A percentile compares a stretch with the other conserved stretches of the same genome.
Conservation (phyloP, 495 filamentous ascomycete genomes). For the Hypoxylon lienhwacheense region DNA sequence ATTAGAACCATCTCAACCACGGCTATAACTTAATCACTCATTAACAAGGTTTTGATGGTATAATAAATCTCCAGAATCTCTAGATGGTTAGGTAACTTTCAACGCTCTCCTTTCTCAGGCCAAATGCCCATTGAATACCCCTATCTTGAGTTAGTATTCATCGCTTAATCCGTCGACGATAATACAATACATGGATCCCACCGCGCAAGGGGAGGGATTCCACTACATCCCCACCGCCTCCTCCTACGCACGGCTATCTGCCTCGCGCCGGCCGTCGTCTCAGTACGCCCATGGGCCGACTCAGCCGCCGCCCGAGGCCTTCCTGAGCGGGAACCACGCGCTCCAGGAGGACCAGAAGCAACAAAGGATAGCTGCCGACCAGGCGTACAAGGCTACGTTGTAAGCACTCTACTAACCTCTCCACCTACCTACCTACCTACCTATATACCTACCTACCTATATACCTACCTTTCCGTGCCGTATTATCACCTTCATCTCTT, state of each 20-base stretch:
- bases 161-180: background rate
- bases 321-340: background rate
- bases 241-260: background rate
- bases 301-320: background rate
- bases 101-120: too few relatives aligned
- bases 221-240: slow-evolving; percentile 7
- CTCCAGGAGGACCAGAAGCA: slow-evolving; percentile 14
- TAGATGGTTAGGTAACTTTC: too few relatives aligned
- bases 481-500: background rate
- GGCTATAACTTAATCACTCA: too few relatives aligned
- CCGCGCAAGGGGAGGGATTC: background rate
- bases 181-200: slow-evolving; percentile 7
- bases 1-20: too few relatives aligned
- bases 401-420: too few relatives aligned
- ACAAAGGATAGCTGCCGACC: slow-evolving; percentile 20
- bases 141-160: too few relatives aligned
- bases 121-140: too few relatives aligned
- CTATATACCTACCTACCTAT: background rate
- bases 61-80: too few relatives aligned
- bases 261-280: slow-evolving; percentile 12
- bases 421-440: background rate
- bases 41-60: too few relatives aligned
- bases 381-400: slow-evolving; percentile 26
- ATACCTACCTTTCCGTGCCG: background rate
- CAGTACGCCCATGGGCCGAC: background rate